These are phyloP conservation scores for Maudiozyma bulderi DNA, from an alignment of 805 yeast genomes.

Conservation along the genomic window DNA sequence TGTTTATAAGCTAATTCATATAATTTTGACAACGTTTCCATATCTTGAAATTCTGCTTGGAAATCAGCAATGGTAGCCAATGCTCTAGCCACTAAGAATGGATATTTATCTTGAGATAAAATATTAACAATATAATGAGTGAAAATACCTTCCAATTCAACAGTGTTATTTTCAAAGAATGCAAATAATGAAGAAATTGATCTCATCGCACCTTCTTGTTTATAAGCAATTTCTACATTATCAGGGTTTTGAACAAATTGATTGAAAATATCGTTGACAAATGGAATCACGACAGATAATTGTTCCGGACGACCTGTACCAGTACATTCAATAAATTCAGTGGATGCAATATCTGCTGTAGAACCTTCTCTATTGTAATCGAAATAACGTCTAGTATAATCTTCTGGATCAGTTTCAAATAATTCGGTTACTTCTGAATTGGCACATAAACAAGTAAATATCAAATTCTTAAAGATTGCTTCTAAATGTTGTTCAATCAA, in stretches of 20 bases:
- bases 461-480: conserved; percentile 54
- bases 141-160: conserved; percentile 59
- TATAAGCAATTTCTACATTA: conserved; percentile 39
- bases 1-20: conserved; percentile 35
- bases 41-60: conserved; percentile 28
- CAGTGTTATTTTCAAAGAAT: conserved; percentile 15
- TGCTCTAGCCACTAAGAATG: conserved; percentile 65
- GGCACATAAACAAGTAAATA: conserved; percentile 71
- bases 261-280: conserved; percentile 43
- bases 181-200: conserved; percentile 61
- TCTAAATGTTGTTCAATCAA: conserved; percentile 55
- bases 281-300: conserved; percentile 44
- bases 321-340: conserved; percentile 60
- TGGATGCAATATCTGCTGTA: conserved; percentile 75
- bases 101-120: conserved; percentile 41
- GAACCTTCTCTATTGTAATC: conserved; percentile 53
- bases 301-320: conserved; percentile 45
- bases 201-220: conserved; percentile 76
- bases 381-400: conserved; percentile 65
- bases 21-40: conserved; percentile 30
- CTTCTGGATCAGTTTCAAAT: conserved; percentile 74
- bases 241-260: conserved; percentile 27
- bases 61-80: conserved; percentile 45
- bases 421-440: conserved; percentile 53
- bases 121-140: conserved; percentile 54